A percentile compares a stretch with the other conserved stretches of the same genome.
These are phyloP conservation scores for Radiomyces spectabilis DNA, from an alignment of 192 early-diverging fungal genomes.

Conservation along the genomic window DNA sequence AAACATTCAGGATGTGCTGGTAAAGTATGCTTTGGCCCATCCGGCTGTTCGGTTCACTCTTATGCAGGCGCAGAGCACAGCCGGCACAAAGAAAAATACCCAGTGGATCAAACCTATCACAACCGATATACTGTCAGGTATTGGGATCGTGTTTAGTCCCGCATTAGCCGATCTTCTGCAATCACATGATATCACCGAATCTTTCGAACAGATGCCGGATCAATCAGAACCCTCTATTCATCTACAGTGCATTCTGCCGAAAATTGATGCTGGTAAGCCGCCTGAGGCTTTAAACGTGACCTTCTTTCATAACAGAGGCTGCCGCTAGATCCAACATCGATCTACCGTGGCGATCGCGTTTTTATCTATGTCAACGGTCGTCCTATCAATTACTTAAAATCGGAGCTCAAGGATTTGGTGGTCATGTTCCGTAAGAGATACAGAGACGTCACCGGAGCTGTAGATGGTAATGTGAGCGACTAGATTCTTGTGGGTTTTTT, in stretches of 20 bases:
- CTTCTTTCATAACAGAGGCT: background rate
- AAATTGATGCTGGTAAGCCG: conserved; percentile 10
- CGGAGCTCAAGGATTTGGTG: conserved; percentile 24
- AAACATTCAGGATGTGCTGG: background rate
- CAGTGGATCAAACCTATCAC: conserved; percentile 20
- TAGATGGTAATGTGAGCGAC: conserved; percentile 6
- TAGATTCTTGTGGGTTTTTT: no score
- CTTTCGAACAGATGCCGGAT: background rate
- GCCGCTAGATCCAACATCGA: conserved; percentile 8
- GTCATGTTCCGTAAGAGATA: conserved; percentile 13
- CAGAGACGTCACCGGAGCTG: conserved; percentile 1
- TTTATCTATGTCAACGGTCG: conserved; percentile 32
- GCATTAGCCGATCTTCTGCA: conserved; percentile 10
- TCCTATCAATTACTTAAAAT: conserved; percentile 20
- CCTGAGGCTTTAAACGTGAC: no score
- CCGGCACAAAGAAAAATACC: background rate
- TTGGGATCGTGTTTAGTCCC: conserved; percentile 12
- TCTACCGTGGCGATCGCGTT: conserved; percentile 19
- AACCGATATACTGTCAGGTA: background rate
- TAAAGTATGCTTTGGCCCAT: conserved; percentile 11
- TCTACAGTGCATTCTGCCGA: conserved; percentile 9
- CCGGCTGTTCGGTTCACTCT: conserved; percentile 23
- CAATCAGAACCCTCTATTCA: background rate
- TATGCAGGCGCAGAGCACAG: conserved; percentile 3
- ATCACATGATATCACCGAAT: background rate